phyloP scores from a whole-genome alignment of 2,329 filamentous ascomycete genomes.

The Aspergillus bombycis region DNA sequence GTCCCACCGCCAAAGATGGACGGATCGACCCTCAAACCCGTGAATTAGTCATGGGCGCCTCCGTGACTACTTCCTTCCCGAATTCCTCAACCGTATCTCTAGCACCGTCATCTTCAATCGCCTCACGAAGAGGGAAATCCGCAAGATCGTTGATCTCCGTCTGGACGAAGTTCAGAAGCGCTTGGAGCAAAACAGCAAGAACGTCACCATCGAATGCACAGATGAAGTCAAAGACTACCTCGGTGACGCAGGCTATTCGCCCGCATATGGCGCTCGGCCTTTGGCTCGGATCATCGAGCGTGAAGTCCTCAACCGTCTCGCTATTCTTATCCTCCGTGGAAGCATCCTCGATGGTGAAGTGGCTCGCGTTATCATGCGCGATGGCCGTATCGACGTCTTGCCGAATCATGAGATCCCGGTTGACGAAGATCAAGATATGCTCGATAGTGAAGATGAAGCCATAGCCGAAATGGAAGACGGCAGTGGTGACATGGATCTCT shows the following conservation, averaged over 20 bases:
- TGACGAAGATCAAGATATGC: constrained; percentile 71
- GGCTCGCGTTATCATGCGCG: constrained; percentile 76
- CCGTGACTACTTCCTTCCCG: constrained; percentile 94
- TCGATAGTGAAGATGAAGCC: constrained; percentile 75
- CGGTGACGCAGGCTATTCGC: constrained; percentile 87
- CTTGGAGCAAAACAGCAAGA: constrained; percentile 79
- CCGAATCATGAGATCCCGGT: constrained; percentile 75
- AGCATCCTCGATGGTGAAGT: constrained; percentile 82
- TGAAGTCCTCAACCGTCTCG: constrained; percentile 91
- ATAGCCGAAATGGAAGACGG: constrained; percentile 69
- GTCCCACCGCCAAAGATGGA: constrained; percentile 76
- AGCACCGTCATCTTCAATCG: constrained; percentile 98
- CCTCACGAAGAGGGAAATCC: constrained; percentile 84
- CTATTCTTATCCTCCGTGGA: constrained; percentile 86
- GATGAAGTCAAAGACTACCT: constrained; percentile 91
- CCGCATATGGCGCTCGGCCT: constrained; percentile 90
- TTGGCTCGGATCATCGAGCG: constrained; percentile 90
- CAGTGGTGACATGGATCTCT: constrained; percentile 64
- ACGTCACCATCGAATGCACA: constrained; percentile 80
- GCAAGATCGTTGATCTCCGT: constrained; percentile 92
- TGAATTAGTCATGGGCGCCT: constrained; percentile 91
- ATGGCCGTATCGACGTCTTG: constrained; percentile 78
- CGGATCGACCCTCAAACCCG: constrained; percentile 82
- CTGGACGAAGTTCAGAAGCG: constrained; percentile 88
- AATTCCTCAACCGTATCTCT: constrained; percentile 98